Base-by-base conservation (phyloP, 73 alveolate genomes). In the Paramecium bursaria region DNA sequence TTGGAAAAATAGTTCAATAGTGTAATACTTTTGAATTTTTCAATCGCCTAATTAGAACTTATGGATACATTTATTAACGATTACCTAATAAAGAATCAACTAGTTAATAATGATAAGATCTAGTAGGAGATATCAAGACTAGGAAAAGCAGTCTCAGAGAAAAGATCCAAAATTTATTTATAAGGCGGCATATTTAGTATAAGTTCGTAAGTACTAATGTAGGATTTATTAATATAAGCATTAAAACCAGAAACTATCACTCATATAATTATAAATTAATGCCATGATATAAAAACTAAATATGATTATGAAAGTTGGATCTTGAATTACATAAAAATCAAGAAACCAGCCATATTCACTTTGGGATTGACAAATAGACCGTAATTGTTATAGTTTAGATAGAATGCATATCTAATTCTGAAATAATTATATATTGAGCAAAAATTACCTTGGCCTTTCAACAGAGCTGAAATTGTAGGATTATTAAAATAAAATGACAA, bases 221-320 rank as follows among this genome's bases (percentile, higher is more conserved):
- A 67, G 44, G 82, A 67, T 42, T 42, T 67, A 17, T 22, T 67
- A 15, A 67, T 15, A 11, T 15, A 35, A 22, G 35, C 55, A 35
- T 19, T 67, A 67, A 25, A 53, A 11, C 82, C 82, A 1, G 33
- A 21, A 15, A 35, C 33, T 5, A 27, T 67, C n/a, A 67, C 82
- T 39, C 82, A 67, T 42, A 17, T 67, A 67, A 67, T 67, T 0
- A 67, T 67, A 2, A 10, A 42, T 19, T 4, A 67, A 67, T 22
- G 15, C 7, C 57, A 67, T 10, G 3, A 17, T 31, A 67, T 67
- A 10, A 67, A 31, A 35, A 19, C 82, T 11, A 9, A 42, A 42
- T 42, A 39, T 39, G 82, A 67, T 67, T 67, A 67, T 39, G 82
- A 67, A 67, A n/a, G 60, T 67, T 67, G 82, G 82, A 67, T 67